Percentiles rank a stretch among this genome's conserved stretches.
These are phyloP conservation scores for Aspergillus asperescens DNA, from an alignment of 495 filamentous ascomycete species.

Conservation along the genomic window DNA sequence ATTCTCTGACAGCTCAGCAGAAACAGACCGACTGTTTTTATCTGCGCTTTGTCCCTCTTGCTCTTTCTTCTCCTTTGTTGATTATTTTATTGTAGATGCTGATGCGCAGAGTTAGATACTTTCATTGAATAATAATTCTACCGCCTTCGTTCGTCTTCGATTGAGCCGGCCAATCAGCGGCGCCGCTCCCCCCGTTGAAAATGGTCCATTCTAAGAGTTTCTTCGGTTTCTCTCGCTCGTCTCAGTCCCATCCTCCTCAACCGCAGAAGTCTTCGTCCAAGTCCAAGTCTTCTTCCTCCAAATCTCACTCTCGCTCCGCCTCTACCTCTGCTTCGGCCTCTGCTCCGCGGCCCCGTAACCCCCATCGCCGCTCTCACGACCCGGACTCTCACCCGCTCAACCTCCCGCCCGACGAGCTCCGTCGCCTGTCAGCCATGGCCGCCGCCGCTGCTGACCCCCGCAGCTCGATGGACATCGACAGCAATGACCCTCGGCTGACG, in stretches of 20 bases:
- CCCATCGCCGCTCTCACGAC: constrained; percentile 51
- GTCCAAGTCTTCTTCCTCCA: constrained; percentile 14
- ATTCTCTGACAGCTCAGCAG: constrained; percentile 8
- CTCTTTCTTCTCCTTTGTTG: constrained; percentile 5
- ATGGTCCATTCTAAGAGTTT: constrained; percentile 30
- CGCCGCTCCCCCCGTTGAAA: constrained; percentile 15
- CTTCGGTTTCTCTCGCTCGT: constrained; percentile 32
- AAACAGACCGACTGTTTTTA: background rate
- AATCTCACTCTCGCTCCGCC: constrained; percentile 19
- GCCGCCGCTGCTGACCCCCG: constrained; percentile 53
- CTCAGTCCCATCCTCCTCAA: constrained; percentile 24
- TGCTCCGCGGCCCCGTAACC: constrained; percentile 12
- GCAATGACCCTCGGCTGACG: constrained; percentile 39
- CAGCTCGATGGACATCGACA: constrained; percentile 78
- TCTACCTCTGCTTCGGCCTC: constrained; percentile 19
- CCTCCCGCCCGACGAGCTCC: constrained; percentile 77
- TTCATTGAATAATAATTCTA: constrained; percentile 26
- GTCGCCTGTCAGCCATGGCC: constrained; percentile 66
- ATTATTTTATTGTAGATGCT: background rate
- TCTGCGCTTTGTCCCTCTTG: background rate
- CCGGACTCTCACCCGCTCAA: constrained; percentile 77
- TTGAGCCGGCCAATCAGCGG: constrained; percentile 21
- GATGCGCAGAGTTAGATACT: too few relatives aligned
- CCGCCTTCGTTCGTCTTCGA: constrained; percentile 48
- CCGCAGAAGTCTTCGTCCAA: constrained; percentile 18